A percentile compares a stretch with the other conserved stretches of the same genome.
These are phyloP conservation scores for Penicillium sp. DNA, from an alignment of 2,329 filamentous ascomycete species.

Conservation along the genomic window DNA sequence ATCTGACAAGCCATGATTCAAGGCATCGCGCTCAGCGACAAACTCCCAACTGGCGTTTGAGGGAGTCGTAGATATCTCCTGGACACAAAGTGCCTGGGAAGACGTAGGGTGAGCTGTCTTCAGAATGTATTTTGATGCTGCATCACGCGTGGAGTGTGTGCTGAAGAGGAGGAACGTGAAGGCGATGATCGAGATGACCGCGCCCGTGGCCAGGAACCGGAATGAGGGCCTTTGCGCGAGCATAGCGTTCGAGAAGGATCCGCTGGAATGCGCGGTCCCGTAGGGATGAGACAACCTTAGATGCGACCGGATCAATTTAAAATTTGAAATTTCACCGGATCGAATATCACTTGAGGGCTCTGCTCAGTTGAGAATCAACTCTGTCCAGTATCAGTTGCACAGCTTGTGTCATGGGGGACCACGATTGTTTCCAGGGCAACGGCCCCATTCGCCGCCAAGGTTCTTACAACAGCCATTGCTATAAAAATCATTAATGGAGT, in stretches of 20 bases:
- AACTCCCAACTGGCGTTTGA: slow-evolving; percentile 35
- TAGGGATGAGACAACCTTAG: background rate
- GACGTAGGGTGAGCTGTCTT: slow-evolving; percentile 16
- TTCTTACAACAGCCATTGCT: too few relatives aligned
- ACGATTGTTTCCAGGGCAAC: slow-evolving; percentile 33
- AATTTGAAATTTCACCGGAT: background rate
- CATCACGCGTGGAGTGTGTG: slow-evolving; percentile 16
- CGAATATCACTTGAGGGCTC: background rate
- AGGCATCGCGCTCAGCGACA: slow-evolving; percentile 32
- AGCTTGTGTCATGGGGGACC: background rate
- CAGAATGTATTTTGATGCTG: slow-evolving; percentile 24
- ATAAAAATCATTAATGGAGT: too few relatives aligned
- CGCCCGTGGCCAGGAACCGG: slow-evolving; percentile 33
- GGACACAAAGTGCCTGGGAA: slow-evolving; percentile 2
- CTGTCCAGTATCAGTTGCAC: background rate
- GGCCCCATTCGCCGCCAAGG: too few relatives aligned
- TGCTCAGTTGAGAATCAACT: background rate
- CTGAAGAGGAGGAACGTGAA: slow-evolving; percentile 31
- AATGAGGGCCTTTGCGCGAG: slow-evolving; percentile 26
- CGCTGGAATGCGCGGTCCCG: background rate
- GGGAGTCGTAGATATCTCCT: background rate
- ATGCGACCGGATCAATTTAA: background rate
- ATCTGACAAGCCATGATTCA: slow-evolving; percentile 40
- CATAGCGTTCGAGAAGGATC: slow-evolving; percentile 11
- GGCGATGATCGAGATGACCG: slow-evolving; percentile 27